Base-by-base conservation (phyloP, 2,329 filamentous ascomycete species). In the Colletotrichum cereale region DNA sequence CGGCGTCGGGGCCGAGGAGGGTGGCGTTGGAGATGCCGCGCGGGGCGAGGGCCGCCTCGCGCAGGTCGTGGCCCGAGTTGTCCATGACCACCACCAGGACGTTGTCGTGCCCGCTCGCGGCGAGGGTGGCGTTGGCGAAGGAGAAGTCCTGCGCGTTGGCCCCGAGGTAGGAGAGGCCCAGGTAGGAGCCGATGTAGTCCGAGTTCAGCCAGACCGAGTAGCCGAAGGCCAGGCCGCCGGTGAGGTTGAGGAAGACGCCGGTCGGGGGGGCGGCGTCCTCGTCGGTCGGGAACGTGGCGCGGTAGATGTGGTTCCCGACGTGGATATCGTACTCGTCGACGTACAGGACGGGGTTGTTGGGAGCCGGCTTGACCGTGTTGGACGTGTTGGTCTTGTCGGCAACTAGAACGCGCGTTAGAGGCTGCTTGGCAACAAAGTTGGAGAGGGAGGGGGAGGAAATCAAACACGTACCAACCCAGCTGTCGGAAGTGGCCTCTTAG, bases 201-300 rank as follows among this genome's bases (percentile, higher is more conserved):
- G 86, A 86, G 77, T 91, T 91, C 0, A 91, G 78, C 84, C 85
- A 90, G 29, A 84, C 87, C 4, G 84, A 87, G 79, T 85, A 90
- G 21, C 88, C 88, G 70, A 88, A 88, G 2, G 87, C 87, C 36
- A 81, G 79, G 31, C 88, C 88, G 29, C 88, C 88, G 18, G 85
- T 85, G 47, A 89, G 77, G 68, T 87, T 82, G 21, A 90, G 82
- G 73, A 83, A 85, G 5, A 87, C 81, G 1, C 81, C 83, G 0
- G 81, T 84, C 1, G 82, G 82, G 0, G n/a, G n/a, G n/a, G n/a
- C n/a, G n/a, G 79, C 74, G 11, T 77, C 80, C 2, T 79, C 77
- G 0, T 78, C 81, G 0, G 73, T 82, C 72, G 80, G 75, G 75
- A 89, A 89, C 2, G 84, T 85, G 0, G 86, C 87, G 7, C 86